Evolutionary conservation across 169 alveolate species (phyloP).

Genomic region (Plasmodium malariae): DNA sequence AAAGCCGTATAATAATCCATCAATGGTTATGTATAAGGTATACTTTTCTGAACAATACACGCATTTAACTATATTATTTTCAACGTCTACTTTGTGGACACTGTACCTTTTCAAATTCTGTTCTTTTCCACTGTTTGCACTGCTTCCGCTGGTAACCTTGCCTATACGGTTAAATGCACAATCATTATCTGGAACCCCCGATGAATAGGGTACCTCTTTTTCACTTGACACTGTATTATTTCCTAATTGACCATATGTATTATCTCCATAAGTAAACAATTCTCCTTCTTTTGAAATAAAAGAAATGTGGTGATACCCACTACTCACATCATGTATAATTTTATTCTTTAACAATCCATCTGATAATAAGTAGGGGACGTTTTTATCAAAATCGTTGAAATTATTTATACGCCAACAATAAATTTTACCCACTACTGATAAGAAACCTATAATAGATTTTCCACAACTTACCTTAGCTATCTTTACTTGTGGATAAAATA

Average conservation of each 20-base stretch:
- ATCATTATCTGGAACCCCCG: no score
- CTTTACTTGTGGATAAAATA: constrained; percentile 65
- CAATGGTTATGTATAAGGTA: constrained; percentile 43
- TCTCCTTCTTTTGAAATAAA: constrained; percentile 73
- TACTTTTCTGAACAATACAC: constrained; percentile 45
- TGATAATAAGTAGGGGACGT: constrained; percentile 48
- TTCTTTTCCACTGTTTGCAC: background rate
- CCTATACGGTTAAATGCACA: no score
- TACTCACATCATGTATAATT: constrained; percentile 61
- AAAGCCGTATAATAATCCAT: constrained; percentile 58
- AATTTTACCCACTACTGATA: constrained; percentile 36
- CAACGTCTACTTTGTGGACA: constrained; percentile 38
- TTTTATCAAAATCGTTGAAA: constrained; percentile 57
- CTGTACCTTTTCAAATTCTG: background rate
- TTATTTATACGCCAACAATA: constrained; percentile 72
- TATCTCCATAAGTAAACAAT: constrained; percentile 62
- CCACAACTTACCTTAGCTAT: constrained; percentile 74
- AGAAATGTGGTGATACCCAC: constrained; percentile 56
- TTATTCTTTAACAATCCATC: constrained; percentile 43
- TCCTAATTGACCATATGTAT: constrained; percentile 63
- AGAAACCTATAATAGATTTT: constrained; percentile 47
- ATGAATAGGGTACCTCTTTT: background rate
- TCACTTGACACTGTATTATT: background rate
- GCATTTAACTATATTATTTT: constrained; percentile 40
- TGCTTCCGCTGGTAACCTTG: no score